phyloP scores from a whole-genome alignment of 2,329 filamentous ascomycete species.

The Penicillium janthinellum region DNA sequence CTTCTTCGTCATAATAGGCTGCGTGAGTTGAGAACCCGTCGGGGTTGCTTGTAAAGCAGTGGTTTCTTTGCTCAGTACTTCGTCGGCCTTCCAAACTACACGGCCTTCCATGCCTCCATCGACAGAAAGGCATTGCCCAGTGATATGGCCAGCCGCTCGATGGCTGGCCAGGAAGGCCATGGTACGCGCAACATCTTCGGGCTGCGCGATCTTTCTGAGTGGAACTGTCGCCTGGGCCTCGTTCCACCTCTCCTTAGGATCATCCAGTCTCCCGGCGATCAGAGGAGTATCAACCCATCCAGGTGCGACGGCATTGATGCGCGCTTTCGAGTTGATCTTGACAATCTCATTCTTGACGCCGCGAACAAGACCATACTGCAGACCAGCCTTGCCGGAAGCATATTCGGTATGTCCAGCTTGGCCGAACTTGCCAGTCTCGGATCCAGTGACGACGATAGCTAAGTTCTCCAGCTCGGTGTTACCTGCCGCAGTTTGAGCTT shows the following conservation, averaged over 20 bases:
- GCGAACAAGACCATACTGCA: conserved; percentile 57
- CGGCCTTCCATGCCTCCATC: conserved; percentile 51
- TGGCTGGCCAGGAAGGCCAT: conserved; percentile 55
- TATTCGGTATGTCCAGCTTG: conserved; percentile 41
- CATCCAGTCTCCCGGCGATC: conserved; percentile 3
- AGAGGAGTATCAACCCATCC: conserved; percentile 50
- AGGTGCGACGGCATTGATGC: conserved; percentile 57
- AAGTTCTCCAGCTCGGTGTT: conserved; percentile 50
- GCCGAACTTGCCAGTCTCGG: conserved; percentile 46
- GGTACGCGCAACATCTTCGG: conserved; percentile 52
- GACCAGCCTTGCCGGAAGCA: conserved; percentile 52
- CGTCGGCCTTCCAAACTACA: conserved; percentile 4
- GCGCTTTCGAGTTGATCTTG: conserved; percentile 51
- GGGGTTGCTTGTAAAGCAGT: not conserved
- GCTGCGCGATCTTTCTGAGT: conserved; percentile 17
- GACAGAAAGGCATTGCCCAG: conserved; percentile 56
- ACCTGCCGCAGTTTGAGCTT: conserved; percentile 41
- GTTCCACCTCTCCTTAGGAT: not conserved
- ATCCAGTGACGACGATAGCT: conserved; percentile 56
- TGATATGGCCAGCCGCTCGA: conserved; percentile 56
- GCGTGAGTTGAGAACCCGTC: not conserved
- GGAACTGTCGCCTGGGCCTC: conserved; percentile 47
- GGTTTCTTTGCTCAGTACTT: not conserved
- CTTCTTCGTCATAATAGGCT: conserved; percentile 12
- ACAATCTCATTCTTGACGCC: conserved; percentile 60